Percentiles rank a stretch among this genome's conserved stretches.
phyloP scores from a whole-genome alignment of 768 basidiomycete genomes.

The Ramaria sp. region DNA sequence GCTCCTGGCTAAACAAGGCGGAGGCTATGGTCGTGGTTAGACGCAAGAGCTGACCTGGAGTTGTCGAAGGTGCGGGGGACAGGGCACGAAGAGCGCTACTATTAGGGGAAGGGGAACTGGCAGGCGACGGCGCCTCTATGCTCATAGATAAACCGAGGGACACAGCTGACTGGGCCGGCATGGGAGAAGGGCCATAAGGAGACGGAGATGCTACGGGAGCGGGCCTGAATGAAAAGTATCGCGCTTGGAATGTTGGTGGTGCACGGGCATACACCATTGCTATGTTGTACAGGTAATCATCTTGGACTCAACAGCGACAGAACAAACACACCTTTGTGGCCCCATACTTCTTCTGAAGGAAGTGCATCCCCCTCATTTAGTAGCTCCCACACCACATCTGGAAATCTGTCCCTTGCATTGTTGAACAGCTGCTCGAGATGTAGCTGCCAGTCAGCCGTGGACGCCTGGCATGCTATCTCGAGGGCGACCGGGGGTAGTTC shows the following conservation, averaged over 20 bases:
- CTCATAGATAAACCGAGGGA: conserved; percentile 41
- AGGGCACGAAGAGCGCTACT: conserved; percentile 17
- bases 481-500: conserved; percentile 36
- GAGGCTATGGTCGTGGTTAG: conserved; percentile 63
- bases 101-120: conserved; percentile 34
- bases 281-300: conserved; percentile 18
- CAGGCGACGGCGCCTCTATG: conserved; percentile 33
- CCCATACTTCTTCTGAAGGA: conserved; percentile 62
- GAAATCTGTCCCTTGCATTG: conserved; percentile 82
- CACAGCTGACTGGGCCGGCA: conserved; percentile 48
- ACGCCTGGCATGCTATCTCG: conserved; percentile 55
- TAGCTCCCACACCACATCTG: conserved; percentile 94
- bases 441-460: conserved; percentile 67
- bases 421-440: conserved; percentile 71
- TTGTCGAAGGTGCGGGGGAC: conserved; percentile 28
- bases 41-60: conserved; percentile 40
- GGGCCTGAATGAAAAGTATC: conserved; percentile 76
- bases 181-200: conserved; percentile 40
- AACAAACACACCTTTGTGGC: conserved; percentile 74
- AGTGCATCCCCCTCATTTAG: conserved; percentile 36
- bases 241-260: conserved; percentile 80
- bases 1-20: conserved; percentile 75
- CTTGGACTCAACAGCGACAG: not conserved
- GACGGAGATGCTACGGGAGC: conserved; percentile 40
- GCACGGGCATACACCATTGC: conserved; percentile 94